Evolutionary conservation across 2,329 filamentous ascomycete genomes (phyloP).

Genomic region (Esteya vermicola): DNA sequence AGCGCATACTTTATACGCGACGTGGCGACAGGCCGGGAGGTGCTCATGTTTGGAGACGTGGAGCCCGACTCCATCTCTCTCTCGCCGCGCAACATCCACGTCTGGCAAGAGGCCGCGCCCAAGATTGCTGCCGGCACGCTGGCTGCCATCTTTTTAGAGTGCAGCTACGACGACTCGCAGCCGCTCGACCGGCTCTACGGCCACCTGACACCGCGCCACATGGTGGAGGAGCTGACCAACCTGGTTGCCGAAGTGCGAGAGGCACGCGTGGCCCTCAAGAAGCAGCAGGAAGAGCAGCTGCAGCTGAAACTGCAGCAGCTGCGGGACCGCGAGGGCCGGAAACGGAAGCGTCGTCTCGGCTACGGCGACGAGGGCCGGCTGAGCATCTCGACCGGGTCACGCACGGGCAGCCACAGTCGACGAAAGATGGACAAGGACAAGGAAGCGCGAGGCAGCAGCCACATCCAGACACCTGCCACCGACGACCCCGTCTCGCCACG

Average conservation of each 20-base stretch:
- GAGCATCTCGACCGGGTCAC: not conserved
- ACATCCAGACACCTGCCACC: not conserved
- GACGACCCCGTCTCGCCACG: slow-evolving; percentile 40
- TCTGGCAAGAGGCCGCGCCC: slow-evolving; percentile 82
- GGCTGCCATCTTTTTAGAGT: slow-evolving; percentile 84
- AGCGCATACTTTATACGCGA: slow-evolving; percentile 90
- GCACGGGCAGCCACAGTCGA: slow-evolving; percentile 6
- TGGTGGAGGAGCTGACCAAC: slow-evolving; percentile 62
- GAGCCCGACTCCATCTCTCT: slow-evolving; percentile 81
- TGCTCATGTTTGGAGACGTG: slow-evolving; percentile 90
- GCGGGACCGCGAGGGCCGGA: slow-evolving; percentile 29
- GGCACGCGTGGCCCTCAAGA: slow-evolving; percentile 20
- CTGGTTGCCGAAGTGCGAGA: slow-evolving; percentile 59
- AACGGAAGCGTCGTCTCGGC: slow-evolving; percentile 55
- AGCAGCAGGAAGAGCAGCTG: slow-evolving; percentile 2
- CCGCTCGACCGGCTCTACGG: slow-evolving; percentile 70
- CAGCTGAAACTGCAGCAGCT: slow-evolving; percentile 2
- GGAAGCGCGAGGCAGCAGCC: not conserved
- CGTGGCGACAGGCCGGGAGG: slow-evolving; percentile 52
- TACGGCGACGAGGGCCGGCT: slow-evolving; percentile 18
- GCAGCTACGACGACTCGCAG: slow-evolving; percentile 76
- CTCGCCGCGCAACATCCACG: slow-evolving; percentile 61
- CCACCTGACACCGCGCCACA: slow-evolving; percentile 70
- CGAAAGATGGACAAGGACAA: slow-evolving; percentile 3
- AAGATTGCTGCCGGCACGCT: slow-evolving; percentile 64